Evolutionary conservation across 106 monocot species (phyloP).

Genomic region (Dendrobium nobile): DNA sequence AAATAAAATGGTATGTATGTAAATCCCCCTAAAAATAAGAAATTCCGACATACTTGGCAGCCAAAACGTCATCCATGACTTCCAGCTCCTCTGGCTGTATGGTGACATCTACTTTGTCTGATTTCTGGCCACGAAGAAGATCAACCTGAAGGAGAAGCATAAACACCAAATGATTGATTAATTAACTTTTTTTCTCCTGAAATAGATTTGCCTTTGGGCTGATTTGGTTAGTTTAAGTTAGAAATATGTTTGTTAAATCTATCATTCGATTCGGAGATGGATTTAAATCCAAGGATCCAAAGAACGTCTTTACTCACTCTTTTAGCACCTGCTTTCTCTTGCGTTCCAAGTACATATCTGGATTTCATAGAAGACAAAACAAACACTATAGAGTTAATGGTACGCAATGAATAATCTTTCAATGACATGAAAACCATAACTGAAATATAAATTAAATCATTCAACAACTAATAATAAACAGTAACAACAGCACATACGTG

Average conservation of each 20-base stretch:
- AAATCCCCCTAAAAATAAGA: background rate
- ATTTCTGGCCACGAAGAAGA: conserved; percentile 79
- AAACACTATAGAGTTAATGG: background rate
- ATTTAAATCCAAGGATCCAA: background rate
- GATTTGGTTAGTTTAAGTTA: too few relatives aligned
- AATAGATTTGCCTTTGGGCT: too few relatives aligned
- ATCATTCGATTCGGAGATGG: too few relatives aligned
- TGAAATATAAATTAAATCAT: background rate
- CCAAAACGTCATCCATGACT: conserved; percentile 88
- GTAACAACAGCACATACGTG: conserved; percentile 44
- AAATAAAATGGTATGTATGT: too few relatives aligned
- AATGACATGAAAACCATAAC: background rate
- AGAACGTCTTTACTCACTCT: conserved; percentile 38
- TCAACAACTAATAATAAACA: background rate
- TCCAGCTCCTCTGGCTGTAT: conserved; percentile 96
- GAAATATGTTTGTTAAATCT: too few relatives aligned
- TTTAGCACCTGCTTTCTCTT: conserved; percentile 81
- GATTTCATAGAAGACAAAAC: conserved; percentile 1
- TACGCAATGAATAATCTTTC: background rate
- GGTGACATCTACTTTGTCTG: conserved; percentile 98
- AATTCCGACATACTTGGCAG: conserved; percentile 61
- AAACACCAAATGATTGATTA: background rate
- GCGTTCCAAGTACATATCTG: conserved; percentile 69
- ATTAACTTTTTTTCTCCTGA: too few relatives aligned
- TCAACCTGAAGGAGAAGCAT: conserved; percentile 51